Base-by-base conservation (phyloP, 2,329 filamentous ascomycete genomes). In the Calonectria naviculata region DNA sequence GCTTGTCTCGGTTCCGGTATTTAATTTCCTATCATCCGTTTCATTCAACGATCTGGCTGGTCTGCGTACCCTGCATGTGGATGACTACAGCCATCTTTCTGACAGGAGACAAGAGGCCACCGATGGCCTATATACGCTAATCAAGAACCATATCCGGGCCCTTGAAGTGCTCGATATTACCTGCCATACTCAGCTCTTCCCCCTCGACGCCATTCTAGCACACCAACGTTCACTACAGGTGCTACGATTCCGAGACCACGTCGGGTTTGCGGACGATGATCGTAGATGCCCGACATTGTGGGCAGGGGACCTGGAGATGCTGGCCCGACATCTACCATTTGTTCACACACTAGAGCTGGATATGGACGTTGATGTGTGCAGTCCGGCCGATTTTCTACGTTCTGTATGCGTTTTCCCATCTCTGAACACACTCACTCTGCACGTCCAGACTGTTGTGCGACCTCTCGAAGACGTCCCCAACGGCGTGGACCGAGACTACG, bases 341-440 rank as follows among this genome's bases (percentile, higher is more conserved):
- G 79, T 88, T 4, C 81, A 82, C 31, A 81, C 80, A 0, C 82
- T 88, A 6, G 87, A 88, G 76, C 72, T 89, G 12, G 87, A 88
- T 75, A 83, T 88, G 81, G 86, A 88, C 70, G 73, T 76, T n/a
- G 75, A 75, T 4, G 66, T 79, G 12, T 83, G 81, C 70, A 81
- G 83, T n/a, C 78, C 81, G 7, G 38, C 72, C 0, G 71, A 76
- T 10, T 87, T 87, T 71, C 78, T 88, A 7, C 71, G 73, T 6
- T 81, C 82, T 5, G 71, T 87, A 1, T 83, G 82, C 74, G 71
- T 69, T 4, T 87, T 88, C 65, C 81, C 80, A 5, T 75, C 74
- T 9, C 80, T 88, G 17, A 77, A 83, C 44, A 83, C 80, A 0
- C 78, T 89, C 24, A 84, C 80, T 0, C 72, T 89, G 17, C 85